These are phyloP conservation scores for Ustilago sp. DNA, from an alignment of 1,284 basidiomycete species.

Conservation along the genomic window DNA sequence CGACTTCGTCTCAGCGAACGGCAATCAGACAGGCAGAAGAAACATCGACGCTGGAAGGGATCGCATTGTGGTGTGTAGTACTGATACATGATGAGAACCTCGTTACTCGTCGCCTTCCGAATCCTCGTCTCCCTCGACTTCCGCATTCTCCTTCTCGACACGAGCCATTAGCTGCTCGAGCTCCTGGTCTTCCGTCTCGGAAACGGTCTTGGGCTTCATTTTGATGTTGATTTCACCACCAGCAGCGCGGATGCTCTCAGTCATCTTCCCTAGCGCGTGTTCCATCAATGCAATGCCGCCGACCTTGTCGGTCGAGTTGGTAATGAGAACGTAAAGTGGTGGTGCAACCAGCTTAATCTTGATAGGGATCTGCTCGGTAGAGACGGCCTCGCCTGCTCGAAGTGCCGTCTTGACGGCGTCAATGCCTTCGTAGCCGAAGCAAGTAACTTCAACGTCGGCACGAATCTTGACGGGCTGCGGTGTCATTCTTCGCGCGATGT, in stretches of 20 bases:
- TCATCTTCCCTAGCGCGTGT: slow-evolving; percentile 90
- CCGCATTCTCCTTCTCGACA: slow-evolving; percentile 69
- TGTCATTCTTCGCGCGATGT: slow-evolving; percentile 93
- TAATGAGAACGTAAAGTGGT: slow-evolving; percentile 93
- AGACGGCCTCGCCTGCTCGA: slow-evolving; percentile 84
- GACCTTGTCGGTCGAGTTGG: slow-evolving; percentile 95
- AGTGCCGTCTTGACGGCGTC: slow-evolving; percentile 96
- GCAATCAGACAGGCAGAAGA: no score
- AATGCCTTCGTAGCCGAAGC: slow-evolving; percentile 96
- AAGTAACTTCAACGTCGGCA: slow-evolving; percentile 96
- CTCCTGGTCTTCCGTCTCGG: slow-evolving; percentile 69
- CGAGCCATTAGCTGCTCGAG: slow-evolving; percentile 69
- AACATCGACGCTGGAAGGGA: no score
- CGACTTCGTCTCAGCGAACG: no score
- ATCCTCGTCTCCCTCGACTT: slow-evolving; percentile 69
- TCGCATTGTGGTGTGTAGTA: slow-evolving; percentile 4
- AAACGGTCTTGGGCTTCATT: slow-evolving; percentile 79
- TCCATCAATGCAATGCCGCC: slow-evolving; percentile 93
- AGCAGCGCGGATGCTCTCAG: slow-evolving; percentile 81
- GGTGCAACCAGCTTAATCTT: slow-evolving; percentile 97
- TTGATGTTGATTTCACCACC: slow-evolving; percentile 86
- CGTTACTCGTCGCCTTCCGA: slow-evolving; percentile 51
- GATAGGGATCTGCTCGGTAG: slow-evolving; percentile 91
- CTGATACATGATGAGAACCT: slow-evolving; percentile 10
- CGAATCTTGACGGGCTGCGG: slow-evolving; percentile 99